Percentiles rank a stretch among this genome's conserved stretches.
Conservation (phyloP, 2,329 filamentous ascomycete genomes). For the Amesomyces nigricolor region DNA sequence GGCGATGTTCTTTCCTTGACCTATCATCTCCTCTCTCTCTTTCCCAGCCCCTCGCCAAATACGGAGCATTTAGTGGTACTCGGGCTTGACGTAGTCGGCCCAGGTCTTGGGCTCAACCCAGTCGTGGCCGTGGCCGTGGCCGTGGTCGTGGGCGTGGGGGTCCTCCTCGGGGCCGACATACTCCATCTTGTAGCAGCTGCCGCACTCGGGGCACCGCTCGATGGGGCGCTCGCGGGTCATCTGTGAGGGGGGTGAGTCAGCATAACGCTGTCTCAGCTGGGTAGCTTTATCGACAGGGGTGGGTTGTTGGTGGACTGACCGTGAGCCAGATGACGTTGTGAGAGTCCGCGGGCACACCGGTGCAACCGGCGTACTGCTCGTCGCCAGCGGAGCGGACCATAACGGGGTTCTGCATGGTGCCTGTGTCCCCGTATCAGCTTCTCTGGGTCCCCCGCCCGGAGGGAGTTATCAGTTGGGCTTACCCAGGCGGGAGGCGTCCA, state of each 20-base stretch:
- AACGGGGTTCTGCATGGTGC: constrained; percentile 86
- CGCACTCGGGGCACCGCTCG: constrained; percentile 95
- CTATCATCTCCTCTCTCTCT: not conserved
- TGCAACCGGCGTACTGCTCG: constrained; percentile 96
- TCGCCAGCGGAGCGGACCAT: constrained; percentile 85
- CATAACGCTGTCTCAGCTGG: not conserved
- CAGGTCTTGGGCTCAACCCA: constrained; percentile 91
- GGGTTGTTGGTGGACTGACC: constrained; percentile 47
- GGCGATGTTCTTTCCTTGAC: no score
- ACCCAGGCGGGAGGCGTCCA: constrained; percentile 87
- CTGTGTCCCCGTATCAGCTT: constrained; percentile 40
- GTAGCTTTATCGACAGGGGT: constrained; percentile 9
- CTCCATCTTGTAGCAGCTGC: constrained; percentile 95
- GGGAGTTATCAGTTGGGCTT: constrained; percentile 30
- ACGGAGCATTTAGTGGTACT: constrained; percentile 68
- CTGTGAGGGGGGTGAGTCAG: constrained; percentile 38
- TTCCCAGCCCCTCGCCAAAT: not conserved
- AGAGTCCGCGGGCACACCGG: constrained; percentile 85
- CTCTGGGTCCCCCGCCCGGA: not conserved
- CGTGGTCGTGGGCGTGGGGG: constrained; percentile 38
- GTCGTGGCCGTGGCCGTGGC: constrained; percentile 47
- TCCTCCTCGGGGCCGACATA: constrained; percentile 83
- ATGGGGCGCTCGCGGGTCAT: constrained; percentile 83
- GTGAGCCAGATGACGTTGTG: constrained; percentile 88
- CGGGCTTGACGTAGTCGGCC: constrained; percentile 89